Evolutionary conservation across 352 stramenopile genomes (phyloP), one percentile per base, ranked within the genome.

Genomic region (Phytophthora melonis): DNA sequence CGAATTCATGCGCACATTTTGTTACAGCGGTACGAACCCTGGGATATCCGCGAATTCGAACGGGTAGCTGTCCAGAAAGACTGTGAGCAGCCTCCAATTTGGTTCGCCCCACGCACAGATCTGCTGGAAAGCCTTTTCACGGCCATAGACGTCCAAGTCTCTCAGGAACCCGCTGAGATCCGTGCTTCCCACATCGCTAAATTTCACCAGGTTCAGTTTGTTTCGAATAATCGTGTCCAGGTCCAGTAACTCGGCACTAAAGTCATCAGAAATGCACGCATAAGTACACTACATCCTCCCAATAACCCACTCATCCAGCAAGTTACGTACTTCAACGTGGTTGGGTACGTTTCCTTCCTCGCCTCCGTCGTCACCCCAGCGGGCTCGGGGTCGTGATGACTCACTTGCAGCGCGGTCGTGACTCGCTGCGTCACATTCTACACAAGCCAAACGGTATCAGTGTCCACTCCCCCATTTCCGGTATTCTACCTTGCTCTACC

Each of bases 11-110:
- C 5, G 5, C 19, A 7, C 0, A 27, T 10, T 14, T n/a, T 21
- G 25, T 1, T 25, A n/a, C 21, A 11, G 5, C 18, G 8, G 14
- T 30, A 78, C 69, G n/a, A 70, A 88, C 74, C 80, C 77, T 36
- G 75, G 65, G 4, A 89, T 66, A 43, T 82, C 63, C 3, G 78
- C 62, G 60, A 74, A 86, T 27, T 85, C 76, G 47, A 86, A 86
- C 18, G 68, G 54, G 21, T 73, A 78, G 23, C 74, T 63, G 23
- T 84, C 79, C 43, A 89, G 53, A 61, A 87, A 89, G 39, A 82
- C 39, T 39, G 81, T 61, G 3, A 82, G 56, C 23, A 84, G 59
- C 27, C 62, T 57, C 61, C 64, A 76, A 21, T 68, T 65, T 25
- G 52, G 19, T 21, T 58, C 61, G 3, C 77, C 52, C 72, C 67